Percentiles rank a stretch among this genome's conserved stretches.
Conservation (phyloP, 306 rosid genomes). For the Casuarina equisetifolia region DNA sequence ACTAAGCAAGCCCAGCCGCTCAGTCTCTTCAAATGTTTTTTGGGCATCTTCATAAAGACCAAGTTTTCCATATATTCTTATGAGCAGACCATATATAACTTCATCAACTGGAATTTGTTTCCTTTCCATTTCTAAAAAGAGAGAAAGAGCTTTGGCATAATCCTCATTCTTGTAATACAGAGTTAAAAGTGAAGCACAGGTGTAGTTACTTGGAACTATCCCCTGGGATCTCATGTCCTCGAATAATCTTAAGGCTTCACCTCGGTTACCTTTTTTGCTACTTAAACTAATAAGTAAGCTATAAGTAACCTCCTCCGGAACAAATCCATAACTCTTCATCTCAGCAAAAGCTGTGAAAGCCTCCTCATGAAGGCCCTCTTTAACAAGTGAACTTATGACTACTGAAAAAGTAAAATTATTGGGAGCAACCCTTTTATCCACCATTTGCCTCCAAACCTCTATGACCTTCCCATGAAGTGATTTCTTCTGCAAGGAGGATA, state of each 20-base stretch:
- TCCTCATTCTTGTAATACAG: slow-evolving; percentile 81
- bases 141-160: slow-evolving; percentile 84
- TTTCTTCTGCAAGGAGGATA: slow-evolving; percentile 96
- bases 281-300: slow-evolving; percentile 63
- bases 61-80: slow-evolving; percentile 88
- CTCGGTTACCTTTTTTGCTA: slow-evolving; percentile 60
- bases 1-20: slow-evolving; percentile 63
- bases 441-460: slow-evolving; percentile 75
- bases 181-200: slow-evolving; percentile 85
- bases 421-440: slow-evolving; percentile 49
- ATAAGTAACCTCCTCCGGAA: slow-evolving; percentile 85
- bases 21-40: slow-evolving; percentile 68
- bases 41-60: slow-evolving; percentile 84
- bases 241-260: slow-evolving; percentile 55
- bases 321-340: slow-evolving; percentile 58
- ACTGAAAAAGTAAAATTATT: slow-evolving; percentile 70
- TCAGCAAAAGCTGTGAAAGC: slow-evolving; percentile 60
- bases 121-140: slow-evolving; percentile 79
- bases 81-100: slow-evolving; percentile 90
- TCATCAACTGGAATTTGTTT: slow-evolving; percentile 65
- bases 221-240: slow-evolving; percentile 68
- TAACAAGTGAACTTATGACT: slow-evolving; percentile 64
- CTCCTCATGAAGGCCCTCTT: slow-evolving; percentile 57
- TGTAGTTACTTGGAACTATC: slow-evolving; percentile 76
- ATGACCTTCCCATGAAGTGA: slow-evolving; percentile 66